Evolutionary conservation across 257 asterid genomes (phyloP).

Genomic region (Thymus quinquecostatus): DNA sequence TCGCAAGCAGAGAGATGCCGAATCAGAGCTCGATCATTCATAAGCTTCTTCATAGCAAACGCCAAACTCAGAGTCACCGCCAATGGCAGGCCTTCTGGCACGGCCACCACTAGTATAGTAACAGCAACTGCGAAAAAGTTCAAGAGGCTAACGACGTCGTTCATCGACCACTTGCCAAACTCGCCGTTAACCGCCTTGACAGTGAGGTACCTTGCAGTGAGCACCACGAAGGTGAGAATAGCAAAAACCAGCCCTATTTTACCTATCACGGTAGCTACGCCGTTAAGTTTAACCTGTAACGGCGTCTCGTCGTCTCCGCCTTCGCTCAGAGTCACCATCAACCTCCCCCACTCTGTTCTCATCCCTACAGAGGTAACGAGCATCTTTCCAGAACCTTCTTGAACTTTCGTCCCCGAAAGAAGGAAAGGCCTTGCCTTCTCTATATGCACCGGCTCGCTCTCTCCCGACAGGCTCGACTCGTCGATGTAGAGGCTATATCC

Average conservation of each 20-base stretch:
- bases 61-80: conserved; percentile 87
- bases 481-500: conserved; percentile 69
- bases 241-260: conserved; percentile 75
- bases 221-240: conserved; percentile 63
- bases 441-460: conserved; percentile 62
- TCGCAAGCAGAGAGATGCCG: conserved; percentile 80
- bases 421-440: conserved; percentile 59
- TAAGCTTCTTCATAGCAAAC: conserved; percentile 82
- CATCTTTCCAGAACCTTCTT: conserved; percentile 82
- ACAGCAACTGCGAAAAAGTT: conserved; percentile 77
- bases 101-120: conserved; percentile 84
- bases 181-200: conserved; percentile 49
- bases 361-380: conserved; percentile 75
- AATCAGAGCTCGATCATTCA: conserved; percentile 69
- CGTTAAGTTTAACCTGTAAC: conserved; percentile 78
- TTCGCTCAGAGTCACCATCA: conserved; percentile 69
- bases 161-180: conserved; percentile 47
- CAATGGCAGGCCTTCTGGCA: conserved; percentile 83
- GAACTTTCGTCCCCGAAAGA: conserved; percentile 77
- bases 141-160: conserved; percentile 51
- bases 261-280: conserved; percentile 78
- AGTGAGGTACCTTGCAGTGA: conserved; percentile 49
- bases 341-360: conserved; percentile 85
- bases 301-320: conserved; percentile 86
- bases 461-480: conserved; percentile 82